Percentiles rank a stretch among this genome's conserved stretches.
phyloP scores from a whole-genome alignment of 176 grass and related monocot species.

The Avena sativa region DNA sequence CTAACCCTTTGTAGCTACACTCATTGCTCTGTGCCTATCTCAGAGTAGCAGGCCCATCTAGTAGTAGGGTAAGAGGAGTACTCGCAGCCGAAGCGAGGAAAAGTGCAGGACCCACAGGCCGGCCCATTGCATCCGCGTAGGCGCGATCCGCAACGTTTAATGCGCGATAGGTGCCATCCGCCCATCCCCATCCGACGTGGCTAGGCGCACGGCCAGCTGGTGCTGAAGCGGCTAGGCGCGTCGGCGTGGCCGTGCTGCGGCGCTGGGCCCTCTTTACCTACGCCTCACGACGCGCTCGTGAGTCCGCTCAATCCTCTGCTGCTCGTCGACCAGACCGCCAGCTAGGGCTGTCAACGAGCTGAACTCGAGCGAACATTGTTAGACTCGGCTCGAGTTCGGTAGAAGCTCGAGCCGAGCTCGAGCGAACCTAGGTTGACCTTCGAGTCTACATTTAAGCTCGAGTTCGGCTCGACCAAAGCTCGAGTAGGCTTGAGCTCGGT shows the following conservation, averaged over 20 bases:
- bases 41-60: not conserved
- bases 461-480: too few species aligned
- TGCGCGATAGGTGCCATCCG: not conserved
- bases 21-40: not conserved
- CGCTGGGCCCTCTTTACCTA: not conserved
- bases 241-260: not conserved
- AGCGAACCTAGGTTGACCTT: too few species aligned
- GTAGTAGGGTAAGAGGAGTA: not conserved
- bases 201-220: conserved; percentile 23
- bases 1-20: not conserved
- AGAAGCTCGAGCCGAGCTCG: too few species aligned
- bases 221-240: conserved; percentile 32
- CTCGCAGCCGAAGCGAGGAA: not conserved
- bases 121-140: not conserved
- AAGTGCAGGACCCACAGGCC: not conserved
- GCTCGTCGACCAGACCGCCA: not conserved
- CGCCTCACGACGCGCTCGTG: conserved; percentile 45
- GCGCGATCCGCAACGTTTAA: not conserved
- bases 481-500: too few species aligned
- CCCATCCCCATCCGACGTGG: not conserved
- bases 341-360: not conserved
- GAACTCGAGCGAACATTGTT: too few species aligned
- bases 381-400: too few species aligned
- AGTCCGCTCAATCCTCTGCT: conserved; percentile 1
- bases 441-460: too few species aligned